Conservation (phyloP, 169 alveolate species). For the Pseudocohnilembus persalinus region DNA sequence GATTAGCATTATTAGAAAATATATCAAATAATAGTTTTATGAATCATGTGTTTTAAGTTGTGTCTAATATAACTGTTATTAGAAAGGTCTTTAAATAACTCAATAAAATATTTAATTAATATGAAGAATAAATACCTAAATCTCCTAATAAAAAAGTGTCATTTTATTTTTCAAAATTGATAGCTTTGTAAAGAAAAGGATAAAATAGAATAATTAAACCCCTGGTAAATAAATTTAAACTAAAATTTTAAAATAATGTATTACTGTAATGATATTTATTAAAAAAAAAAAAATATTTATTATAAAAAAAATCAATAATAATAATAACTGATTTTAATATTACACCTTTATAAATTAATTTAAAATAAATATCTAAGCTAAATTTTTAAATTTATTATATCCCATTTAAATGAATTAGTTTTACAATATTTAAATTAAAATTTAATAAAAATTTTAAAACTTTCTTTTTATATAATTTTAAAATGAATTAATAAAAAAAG, state of each 20-base stretch:
- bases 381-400: no score
- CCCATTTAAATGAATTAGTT: no score
- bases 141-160: constrained; percentile 8
- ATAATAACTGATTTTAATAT: no score
- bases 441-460: no score
- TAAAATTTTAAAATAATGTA: background rate
- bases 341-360: no score
- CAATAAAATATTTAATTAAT: background rate
- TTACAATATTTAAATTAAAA: no score
- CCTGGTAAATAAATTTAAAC: background rate
- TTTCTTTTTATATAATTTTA: no score
- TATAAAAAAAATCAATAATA: no score
- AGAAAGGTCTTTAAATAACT: constrained; percentile 12
- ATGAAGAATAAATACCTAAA: constrained; percentile 2
- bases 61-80: constrained; percentile 1
- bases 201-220: constrained; percentile 9
- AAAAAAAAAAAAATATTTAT: no score
- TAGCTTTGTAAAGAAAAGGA: background rate
- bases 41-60: background rate
- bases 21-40: constrained; percentile 16
- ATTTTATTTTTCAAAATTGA: constrained; percentile 7
- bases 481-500: no score
- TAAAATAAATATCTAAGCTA: no score
- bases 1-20: constrained; percentile 3
- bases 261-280: no score